These are phyloP conservation scores for Mycena kentingensis DNA, from an alignment of 768 basidiomycete genomes.

Conservation along the genomic window DNA sequence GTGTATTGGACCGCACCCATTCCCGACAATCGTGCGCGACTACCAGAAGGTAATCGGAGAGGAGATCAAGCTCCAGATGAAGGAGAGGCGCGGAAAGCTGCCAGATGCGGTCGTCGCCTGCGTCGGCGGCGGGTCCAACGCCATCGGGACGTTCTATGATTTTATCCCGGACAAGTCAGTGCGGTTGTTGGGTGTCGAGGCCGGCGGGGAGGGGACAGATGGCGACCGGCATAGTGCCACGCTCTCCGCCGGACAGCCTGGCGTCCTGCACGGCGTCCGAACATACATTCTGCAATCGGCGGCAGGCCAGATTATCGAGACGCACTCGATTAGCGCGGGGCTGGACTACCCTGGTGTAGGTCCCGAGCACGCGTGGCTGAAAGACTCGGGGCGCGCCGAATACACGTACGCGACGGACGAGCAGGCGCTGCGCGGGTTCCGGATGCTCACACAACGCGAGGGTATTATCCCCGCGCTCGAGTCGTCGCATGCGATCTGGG, in stretches of 20 bases:
- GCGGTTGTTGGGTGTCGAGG: constrained; percentile 90
- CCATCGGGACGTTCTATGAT: constrained; percentile 97
- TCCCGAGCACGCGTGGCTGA: constrained; percentile 97
- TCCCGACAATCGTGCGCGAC: constrained; percentile 98
- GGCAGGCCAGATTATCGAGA: constrained; percentile 93
- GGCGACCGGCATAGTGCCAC: constrained; percentile 92
- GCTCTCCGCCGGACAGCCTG: constrained; percentile 85
- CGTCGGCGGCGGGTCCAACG: constrained; percentile 96
- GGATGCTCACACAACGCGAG: constrained; percentile 87
- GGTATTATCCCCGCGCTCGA: constrained; percentile 98
- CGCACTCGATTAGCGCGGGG: constrained; percentile 95
- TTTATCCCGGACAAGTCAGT: constrained; percentile 90
- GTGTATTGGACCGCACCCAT: constrained; percentile 96
- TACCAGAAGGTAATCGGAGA: constrained; percentile 94
- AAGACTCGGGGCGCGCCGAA: constrained; percentile 91
- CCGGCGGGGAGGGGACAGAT: constrained; percentile 92
- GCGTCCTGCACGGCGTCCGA: constrained; percentile 93
- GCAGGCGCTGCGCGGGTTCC: constrained; percentile 89
- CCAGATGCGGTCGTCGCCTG: constrained; percentile 96
- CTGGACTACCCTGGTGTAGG: constrained; percentile 97
- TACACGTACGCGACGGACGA: constrained; percentile 94
- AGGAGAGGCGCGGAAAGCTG: constrained; percentile 73
- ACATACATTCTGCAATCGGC: constrained; percentile 92
- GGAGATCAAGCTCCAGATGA: constrained; percentile 90
- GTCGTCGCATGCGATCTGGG: constrained; percentile 96